Evolutionary conservation across 192 early-diverging fungal genomes (phyloP).

Genomic region (Pecoramyces ruminantium): DNA sequence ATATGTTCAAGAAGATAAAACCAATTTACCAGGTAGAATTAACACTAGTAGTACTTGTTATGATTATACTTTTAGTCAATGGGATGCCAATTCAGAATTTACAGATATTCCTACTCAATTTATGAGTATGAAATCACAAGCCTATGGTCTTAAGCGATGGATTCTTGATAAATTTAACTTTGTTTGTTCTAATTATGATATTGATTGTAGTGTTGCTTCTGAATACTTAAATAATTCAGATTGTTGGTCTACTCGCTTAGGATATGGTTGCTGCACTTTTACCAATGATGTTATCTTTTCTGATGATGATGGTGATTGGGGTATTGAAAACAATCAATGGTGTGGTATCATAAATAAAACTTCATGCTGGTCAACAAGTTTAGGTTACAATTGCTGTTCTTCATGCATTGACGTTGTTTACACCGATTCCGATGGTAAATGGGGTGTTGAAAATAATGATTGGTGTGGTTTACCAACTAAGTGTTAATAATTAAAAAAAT

Average conservation of each 20-base stretch:
- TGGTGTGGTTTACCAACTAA: neutral
- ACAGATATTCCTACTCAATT: neutral
- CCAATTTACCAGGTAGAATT: neutral
- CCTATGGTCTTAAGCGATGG: neutral
- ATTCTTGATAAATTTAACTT: neutral
- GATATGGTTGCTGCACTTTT: neutral
- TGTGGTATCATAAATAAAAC: neutral
- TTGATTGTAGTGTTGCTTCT: neutral
- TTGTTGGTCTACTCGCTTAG: neutral
- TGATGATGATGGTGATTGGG: neutral
- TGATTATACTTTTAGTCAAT: neutral
- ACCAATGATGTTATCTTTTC: neutral
- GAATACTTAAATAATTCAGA: neutral
- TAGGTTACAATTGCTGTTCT: neutral
- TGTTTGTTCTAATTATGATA: neutral
- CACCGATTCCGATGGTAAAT: neutral
- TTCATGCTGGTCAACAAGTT: neutral
- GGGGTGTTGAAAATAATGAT: neutral
- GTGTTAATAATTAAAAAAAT: neutral
- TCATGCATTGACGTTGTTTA: neutral
- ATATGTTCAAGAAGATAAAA: neutral
- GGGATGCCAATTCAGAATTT: neutral
- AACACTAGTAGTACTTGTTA: neutral
- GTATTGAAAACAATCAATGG: neutral
- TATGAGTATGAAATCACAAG: neutral